Evolutionary conservation across 441 rosid species (phyloP).

Genomic region (Rhodomyrtus psidioides): DNA sequence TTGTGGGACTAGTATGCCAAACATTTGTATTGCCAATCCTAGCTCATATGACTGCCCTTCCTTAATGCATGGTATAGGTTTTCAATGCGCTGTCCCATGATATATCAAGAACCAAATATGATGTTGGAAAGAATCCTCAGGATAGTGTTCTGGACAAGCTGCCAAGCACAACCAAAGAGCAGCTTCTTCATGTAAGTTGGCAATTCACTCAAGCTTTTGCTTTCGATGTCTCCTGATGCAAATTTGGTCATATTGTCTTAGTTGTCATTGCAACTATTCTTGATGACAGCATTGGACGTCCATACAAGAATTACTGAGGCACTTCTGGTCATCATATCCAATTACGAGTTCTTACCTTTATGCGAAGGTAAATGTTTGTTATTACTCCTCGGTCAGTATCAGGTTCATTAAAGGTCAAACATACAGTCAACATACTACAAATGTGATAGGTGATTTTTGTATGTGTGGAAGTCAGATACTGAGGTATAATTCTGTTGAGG

Average conservation of each 20-base stretch:
- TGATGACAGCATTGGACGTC: slow-evolving; percentile 65
- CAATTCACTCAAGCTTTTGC: background rate
- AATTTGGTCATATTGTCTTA: background rate
- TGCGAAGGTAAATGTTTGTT: slow-evolving; percentile 45
- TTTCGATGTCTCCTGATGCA: background rate
- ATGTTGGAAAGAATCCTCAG: slow-evolving; percentile 61
- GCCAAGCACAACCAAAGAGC: slow-evolving; percentile 59
- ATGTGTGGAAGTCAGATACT: background rate
- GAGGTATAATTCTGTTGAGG: background rate
- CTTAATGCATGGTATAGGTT: slow-evolving; percentile 38
- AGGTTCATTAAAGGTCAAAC: background rate
- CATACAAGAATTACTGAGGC: slow-evolving; percentile 68
- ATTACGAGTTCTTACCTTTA: slow-evolving; percentile 61
- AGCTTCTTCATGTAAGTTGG: slow-evolving; percentile 67
- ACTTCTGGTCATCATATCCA: slow-evolving; percentile 98
- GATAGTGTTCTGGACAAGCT: slow-evolving; percentile 72
- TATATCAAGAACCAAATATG: slow-evolving; percentile 71
- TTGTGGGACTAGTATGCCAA: background rate
- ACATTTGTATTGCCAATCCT: background rate
- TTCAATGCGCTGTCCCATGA: slow-evolving; percentile 60
- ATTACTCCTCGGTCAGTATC: background rate
- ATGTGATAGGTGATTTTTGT: background rate
- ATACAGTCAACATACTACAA: background rate
- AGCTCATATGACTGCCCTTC: background rate
- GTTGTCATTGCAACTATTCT: background rate